These are phyloP conservation scores for Solanum chiquidenum DNA, from an alignment of 257 asterid genomes.

Conservation along the genomic window DNA sequence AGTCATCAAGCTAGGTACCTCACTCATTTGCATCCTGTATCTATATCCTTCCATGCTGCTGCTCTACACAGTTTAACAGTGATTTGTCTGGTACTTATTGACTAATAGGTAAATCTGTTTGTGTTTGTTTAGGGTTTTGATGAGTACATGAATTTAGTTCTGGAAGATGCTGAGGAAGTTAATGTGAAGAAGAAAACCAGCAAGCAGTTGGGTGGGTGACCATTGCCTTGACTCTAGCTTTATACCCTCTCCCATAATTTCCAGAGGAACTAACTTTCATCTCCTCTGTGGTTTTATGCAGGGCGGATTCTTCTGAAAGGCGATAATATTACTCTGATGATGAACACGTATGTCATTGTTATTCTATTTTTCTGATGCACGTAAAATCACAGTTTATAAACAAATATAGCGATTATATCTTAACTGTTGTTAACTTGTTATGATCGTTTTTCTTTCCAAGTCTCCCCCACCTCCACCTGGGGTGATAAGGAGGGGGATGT, in stretches of 20 bases:
- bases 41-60: not conserved
- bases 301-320: constrained; percentile 57
- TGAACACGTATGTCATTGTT: constrained; percentile 22
- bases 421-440: not conserved
- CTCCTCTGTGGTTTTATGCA: not conserved
- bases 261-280: not conserved
- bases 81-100: not conserved
- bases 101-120: not conserved
- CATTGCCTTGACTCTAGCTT: not conserved
- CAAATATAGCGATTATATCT: not conserved
- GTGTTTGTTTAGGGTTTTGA: constrained; percentile 24
- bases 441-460: not conserved
- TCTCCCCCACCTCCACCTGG: not conserved
- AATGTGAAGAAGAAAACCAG: constrained; percentile 35
- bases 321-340: constrained; percentile 57
- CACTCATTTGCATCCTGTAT: not conserved
- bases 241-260: not conserved
- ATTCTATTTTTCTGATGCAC: not conserved
- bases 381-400: not conserved
- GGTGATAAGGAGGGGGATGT: not conserved
- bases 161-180: constrained; percentile 24
- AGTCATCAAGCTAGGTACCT: not conserved
- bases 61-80: not conserved
- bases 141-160: constrained; percentile 56
- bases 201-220: constrained; percentile 25